Percentiles rank a stretch among this genome's conserved stretches.
Evolutionary conservation across 1,139 yeast genomes (phyloP).

Genomic region (Taphrina confusa): DNA sequence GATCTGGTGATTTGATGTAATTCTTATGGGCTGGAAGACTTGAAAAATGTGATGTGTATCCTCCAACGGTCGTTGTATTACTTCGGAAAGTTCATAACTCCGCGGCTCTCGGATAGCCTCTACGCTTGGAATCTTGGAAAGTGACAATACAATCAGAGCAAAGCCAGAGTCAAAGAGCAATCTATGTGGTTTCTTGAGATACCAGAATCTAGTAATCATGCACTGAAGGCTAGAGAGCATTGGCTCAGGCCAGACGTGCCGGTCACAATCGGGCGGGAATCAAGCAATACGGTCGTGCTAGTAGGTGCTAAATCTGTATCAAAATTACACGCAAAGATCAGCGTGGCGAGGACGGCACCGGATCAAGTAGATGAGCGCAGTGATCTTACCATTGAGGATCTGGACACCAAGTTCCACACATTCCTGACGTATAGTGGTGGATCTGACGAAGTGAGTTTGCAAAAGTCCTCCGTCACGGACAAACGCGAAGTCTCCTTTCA

Average conservation of each 20-base stretch:
- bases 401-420: constrained; percentile 24
- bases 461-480: background rate
- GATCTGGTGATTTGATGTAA: too few species aligned
- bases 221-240: background rate
- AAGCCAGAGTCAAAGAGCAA: background rate
- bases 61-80: too few species aligned
- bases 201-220: background rate
- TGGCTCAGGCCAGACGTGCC: constrained; percentile 14
- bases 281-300: background rate
- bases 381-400: constrained; percentile 14
- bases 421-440: background rate
- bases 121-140: too few species aligned
- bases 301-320: constrained; percentile 28
- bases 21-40: too few species aligned
- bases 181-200: constrained; percentile 20
- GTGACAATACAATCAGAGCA: background rate
- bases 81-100: too few species aligned
- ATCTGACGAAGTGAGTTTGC: background rate
- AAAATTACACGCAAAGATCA: constrained; percentile 9
- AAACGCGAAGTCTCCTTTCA: background rate
- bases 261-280: constrained; percentile 12
- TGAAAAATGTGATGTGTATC: too few species aligned
- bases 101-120: too few species aligned
- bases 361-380: constrained; percentile 4
- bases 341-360: constrained; percentile 4